Evolutionary conservation across 345 rosid genomes (phyloP), one percentile per base, ranked within the genome.

Genomic region (Syzygium aromaticum): DNA sequence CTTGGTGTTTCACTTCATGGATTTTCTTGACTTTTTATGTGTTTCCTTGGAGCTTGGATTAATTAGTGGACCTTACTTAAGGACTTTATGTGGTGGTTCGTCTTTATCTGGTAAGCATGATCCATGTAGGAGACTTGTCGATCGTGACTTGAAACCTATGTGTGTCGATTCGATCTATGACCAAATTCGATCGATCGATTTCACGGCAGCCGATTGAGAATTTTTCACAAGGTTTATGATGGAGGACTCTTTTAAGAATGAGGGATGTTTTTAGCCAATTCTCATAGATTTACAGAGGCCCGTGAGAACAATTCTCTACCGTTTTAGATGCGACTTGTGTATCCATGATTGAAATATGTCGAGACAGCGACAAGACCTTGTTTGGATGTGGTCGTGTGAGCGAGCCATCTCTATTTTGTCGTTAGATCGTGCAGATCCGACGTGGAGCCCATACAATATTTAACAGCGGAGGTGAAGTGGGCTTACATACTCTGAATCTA

Each of bases 301-400:
- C 12, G 1, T 7, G 43, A 64, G 43, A 16, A 30, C 43, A 64
- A 30, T 30, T 64, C 22, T 64, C 7, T 28, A 30, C 6, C 21
- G 0, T 5, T 30, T 30, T 1, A 63, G 8, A 63, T 14, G 11
- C 0, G 5, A 63, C 2, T 15, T 63, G 5, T 7, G 21, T 7
- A 15, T 63, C 77, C 7, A 16, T 33, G 13, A 2, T 33, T 33
- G 78, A 67, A 67, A 17, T 67, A 17, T 8, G 1, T 67, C 1
- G 1, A 64, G 23, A 16, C 19, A 30, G 30, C 8, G 11, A 64
- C 43, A 64, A 30, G 46, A 64, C 1, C 1, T 64, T 16, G 16
- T 61, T 27, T 0, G 1, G 9, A 28, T 2, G 3, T 0, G 4
- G 0, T 63, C 1, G 2, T 3, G 22, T 30, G 3, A 52, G 46